These are phyloP conservation scores for Coelastrella sp. DNA, from an alignment of 139 green algal genomes.

Conservation along the genomic window DNA sequence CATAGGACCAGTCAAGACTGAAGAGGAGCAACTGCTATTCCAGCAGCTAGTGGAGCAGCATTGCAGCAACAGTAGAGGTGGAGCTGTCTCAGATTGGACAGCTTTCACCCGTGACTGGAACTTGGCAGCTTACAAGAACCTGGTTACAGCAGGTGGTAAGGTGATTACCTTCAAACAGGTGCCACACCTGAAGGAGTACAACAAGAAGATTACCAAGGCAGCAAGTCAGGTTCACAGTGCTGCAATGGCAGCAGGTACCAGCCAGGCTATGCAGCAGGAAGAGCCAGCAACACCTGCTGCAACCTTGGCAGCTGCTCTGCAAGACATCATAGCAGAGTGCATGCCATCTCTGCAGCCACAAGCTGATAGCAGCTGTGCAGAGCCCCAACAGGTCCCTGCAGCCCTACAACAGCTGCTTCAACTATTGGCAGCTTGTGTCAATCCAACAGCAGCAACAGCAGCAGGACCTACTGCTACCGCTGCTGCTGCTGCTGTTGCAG, in stretches of 20 bases:
- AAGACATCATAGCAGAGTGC: background rate
- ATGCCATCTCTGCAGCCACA: no score
- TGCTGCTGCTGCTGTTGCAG: no score
- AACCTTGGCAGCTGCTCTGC: background rate
- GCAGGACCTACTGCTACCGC: no score
- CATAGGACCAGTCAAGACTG: no score
- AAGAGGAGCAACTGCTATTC: background rate
- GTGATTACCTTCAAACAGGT: constrained; percentile 2
- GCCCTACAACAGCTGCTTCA: no score
- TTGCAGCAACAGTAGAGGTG: background rate
- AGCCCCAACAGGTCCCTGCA: no score
- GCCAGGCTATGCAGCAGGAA: background rate
- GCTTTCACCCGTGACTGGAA: background rate
- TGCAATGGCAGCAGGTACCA: background rate
- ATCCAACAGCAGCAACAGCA: no score
- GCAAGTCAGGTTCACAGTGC: background rate
- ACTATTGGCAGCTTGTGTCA: no score
- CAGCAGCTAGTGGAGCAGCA: background rate
- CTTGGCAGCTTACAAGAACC: background rate
- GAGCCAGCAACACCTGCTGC: background rate
- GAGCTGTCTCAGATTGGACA: background rate
- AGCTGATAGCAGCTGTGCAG: no score
- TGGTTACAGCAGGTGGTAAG: background rate
- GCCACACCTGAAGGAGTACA: background rate
- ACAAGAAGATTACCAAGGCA: background rate